Evolutionary conservation across 129 eudicot genomes (phyloP).

Genomic region (Solidago caesia): DNA sequence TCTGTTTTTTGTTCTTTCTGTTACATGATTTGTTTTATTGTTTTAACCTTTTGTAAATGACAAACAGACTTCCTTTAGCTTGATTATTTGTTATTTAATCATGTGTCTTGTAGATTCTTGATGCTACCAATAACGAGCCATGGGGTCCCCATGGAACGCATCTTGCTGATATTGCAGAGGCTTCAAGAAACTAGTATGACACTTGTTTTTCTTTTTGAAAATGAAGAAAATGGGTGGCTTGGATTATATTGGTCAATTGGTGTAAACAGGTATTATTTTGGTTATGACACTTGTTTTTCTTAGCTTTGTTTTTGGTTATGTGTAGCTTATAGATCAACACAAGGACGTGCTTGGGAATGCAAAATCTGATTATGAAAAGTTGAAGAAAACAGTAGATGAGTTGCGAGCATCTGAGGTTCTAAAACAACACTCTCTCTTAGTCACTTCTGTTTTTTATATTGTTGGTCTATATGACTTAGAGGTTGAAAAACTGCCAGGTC

Average conservation of each 20-base stretch:
- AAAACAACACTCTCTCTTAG: background rate
- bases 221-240: background rate
- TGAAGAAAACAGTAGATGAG: constrained; percentile 78
- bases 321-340: constrained; percentile 75
- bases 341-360: constrained; percentile 71
- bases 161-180: no score
- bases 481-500: no score
- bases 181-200: no score
- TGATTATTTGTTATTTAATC: background rate
- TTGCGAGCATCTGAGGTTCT: constrained; percentile 83
- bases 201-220: no score
- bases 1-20: background rate
- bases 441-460: background rate
- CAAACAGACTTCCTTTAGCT: background rate
- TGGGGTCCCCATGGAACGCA: constrained; percentile 99
- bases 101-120: constrained; percentile 65
- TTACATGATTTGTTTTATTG: background rate
- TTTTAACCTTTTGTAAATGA: background rate
- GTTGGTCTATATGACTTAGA: no score
- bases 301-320: constrained; percentile 19
- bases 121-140: constrained; percentile 98
- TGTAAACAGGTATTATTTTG: background rate
- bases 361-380: constrained; percentile 70
- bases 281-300: no score
- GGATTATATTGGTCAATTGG: background rate